Conservation (phyloP, 208 protist species). For the Leishmania tarentolae region DNA sequence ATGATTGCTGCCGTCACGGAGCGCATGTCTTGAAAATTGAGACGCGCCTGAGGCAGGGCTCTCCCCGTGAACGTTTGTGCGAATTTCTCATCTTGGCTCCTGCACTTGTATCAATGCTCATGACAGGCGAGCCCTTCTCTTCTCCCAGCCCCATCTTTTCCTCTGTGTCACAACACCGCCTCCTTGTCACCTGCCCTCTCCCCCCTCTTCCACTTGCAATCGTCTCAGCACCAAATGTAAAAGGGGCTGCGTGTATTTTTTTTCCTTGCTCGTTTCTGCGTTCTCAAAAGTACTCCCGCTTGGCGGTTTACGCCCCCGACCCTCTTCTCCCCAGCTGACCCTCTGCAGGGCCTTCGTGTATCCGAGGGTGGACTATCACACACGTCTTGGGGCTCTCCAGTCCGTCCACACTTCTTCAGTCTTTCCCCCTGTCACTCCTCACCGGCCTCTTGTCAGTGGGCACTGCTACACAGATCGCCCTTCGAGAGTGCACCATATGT, state of each 20-base stretch:
- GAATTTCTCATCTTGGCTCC: neutral
- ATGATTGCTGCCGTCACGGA: neutral
- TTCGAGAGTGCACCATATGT: neutral
- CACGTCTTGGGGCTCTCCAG: neutral
- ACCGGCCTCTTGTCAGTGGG: neutral
- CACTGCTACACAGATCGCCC: neutral
- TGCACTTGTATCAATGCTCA: neutral
- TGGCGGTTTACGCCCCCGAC: neutral
- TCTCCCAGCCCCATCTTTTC: neutral
- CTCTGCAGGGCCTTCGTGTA: neutral
- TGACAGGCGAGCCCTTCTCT: no score
- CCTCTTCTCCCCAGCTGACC: neutral
- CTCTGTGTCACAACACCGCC: neutral
- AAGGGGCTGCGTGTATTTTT: neutral
- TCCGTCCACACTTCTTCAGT: neutral
- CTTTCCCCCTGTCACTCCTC: neutral
- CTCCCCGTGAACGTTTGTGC: neutral
- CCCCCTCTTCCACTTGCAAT: no score
- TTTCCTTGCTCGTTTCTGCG: neutral
- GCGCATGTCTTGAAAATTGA: neutral
- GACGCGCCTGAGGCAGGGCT: neutral
- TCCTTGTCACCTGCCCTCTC: neutral
- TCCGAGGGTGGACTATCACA: neutral
- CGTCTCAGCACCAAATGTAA: neutral
- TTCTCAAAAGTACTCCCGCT: neutral